Evolutionary conservation across 495 filamentous ascomycete genomes (phyloP), one percentile per base, ranked within the genome.

Genomic region (Neurospora cerealis): DNA sequence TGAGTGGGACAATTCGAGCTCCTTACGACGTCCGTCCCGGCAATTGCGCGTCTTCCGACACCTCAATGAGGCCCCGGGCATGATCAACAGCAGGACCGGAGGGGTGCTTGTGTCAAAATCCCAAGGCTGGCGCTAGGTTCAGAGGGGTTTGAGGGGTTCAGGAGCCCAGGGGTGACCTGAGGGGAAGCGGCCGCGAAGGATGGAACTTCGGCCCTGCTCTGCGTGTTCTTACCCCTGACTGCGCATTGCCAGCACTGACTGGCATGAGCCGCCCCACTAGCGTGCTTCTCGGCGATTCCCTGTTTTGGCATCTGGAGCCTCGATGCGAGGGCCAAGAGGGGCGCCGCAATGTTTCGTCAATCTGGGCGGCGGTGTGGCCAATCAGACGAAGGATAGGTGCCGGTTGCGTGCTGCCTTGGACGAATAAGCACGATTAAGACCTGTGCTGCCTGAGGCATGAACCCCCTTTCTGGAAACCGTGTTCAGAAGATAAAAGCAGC

Each of bases 401-500:
- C 72, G 36, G 38, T 34, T 24, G 46, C 70, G 54, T 71, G 71
- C 60, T 36, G 46, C 13, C n/a, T 69, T 54, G 72, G 36, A 39
- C 42, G 54, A 60, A 17, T 7, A 15, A 7, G 4, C 48, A 60
- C 24, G 11, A 60, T 32, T 73, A 69, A 70, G 28, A 66, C 40
- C 39, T 37, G 72, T 62, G 6, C 28, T 73, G 79, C 79, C 80
- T 81, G 41, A 81, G 80, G 80, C 79, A 71, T 3, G 17, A 24
- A n/a, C 70, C 74, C 74, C 78, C 62, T 76, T 74, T 74, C 28
- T 60, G 54, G 73, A 62, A 77, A 70, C 79, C 75, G 79, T 81
- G 77, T 46, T 77, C 80, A 77, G 74, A 80, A 81, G 77, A 81
- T 81, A 82, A 81, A 81, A 77, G 78, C 75, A 75, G 70, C 72